Evolutionary conservation across 2,329 filamentous ascomycete genomes (phyloP).

Genomic region (Alternaria gansuensis): DNA sequence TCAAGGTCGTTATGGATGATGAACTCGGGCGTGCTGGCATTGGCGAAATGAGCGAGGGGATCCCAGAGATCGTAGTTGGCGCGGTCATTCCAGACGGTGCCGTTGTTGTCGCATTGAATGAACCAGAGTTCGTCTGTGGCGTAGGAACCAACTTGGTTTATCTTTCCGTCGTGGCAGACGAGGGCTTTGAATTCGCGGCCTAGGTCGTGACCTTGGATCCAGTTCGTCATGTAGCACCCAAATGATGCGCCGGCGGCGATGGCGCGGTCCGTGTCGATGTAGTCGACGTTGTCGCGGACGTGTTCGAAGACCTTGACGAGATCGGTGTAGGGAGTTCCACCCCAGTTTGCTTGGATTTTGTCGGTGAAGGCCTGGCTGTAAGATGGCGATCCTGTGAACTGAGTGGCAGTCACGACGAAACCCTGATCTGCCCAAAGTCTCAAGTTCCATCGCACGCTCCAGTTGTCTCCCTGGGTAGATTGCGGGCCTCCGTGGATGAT

Average conservation of each 20-base stretch:
- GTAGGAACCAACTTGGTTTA: conserved; percentile 64
- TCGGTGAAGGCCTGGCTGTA: conserved; percentile 82
- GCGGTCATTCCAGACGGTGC: conserved; percentile 50
- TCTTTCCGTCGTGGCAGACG: conserved; percentile 87
- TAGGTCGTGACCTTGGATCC: conserved; percentile 87
- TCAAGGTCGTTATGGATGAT: conserved; percentile 89
- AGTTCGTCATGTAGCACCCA: conserved; percentile 65
- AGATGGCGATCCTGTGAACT: conserved; percentile 83
- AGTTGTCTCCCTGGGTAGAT: conserved; percentile 74
- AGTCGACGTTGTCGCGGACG: conserved; percentile 70
- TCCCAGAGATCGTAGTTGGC: conserved; percentile 67
- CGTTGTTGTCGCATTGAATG: conserved; percentile 58
- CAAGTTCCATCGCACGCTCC: conserved; percentile 85
- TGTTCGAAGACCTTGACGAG: conserved; percentile 81
- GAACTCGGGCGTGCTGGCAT: conserved; percentile 88
- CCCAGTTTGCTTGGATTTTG: conserved; percentile 82
- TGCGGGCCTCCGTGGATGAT: conserved; percentile 87
- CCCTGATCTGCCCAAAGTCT: conserved; percentile 87
- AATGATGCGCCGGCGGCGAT: conserved; percentile 74
- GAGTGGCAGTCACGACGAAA: conserved; percentile 81
- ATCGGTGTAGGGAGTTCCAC: conserved; percentile 82
- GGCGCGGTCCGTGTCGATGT: conserved; percentile 74
- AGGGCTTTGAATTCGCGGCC: conserved; percentile 87
- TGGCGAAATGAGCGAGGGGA: conserved; percentile 63
- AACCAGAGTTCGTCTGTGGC: conserved; percentile 64